phyloP scores from a whole-genome alignment of 176 grass and related monocot species.

The Aegilops sharonensis region DNA sequence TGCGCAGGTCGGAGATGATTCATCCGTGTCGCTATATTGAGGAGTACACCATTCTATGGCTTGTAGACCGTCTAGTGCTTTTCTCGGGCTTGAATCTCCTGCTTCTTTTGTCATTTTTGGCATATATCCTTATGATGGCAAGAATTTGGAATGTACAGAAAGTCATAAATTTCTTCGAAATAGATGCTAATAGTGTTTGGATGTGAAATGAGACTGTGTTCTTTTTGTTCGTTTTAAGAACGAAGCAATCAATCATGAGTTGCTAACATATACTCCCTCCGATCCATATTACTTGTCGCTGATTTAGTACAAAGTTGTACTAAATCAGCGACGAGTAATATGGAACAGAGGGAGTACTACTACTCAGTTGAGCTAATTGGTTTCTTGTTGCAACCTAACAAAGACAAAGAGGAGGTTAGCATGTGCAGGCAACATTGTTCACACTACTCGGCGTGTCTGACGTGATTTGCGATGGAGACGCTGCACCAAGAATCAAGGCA shows the following conservation, averaged over 20 bases:
- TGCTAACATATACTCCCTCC: conserved; percentile 14
- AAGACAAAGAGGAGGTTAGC: conserved; percentile 11
- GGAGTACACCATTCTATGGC: conserved; percentile 22
- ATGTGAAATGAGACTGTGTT: neutral
- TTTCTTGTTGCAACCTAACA: conserved; percentile 43
- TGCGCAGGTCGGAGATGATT: conserved; percentile 56
- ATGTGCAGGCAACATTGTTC: conserved; percentile 33
- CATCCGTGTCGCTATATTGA: conserved; percentile 50
- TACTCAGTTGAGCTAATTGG: conserved; percentile 15
- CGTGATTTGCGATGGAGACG: conserved; percentile 27
- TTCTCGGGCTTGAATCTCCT: conserved; percentile 28
- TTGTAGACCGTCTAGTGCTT: conserved; percentile 25
- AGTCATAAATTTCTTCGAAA: conserved; percentile 44
- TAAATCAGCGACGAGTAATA: too few relatives aligned
- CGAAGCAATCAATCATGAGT: conserved; percentile 46
- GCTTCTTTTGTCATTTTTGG: conserved; percentile 29
- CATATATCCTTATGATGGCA: conserved; percentile 36
- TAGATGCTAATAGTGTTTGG: conserved; percentile 33
- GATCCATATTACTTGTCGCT: too few relatives aligned
- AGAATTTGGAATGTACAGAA: conserved; percentile 61
- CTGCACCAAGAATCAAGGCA: conserved; percentile 26
- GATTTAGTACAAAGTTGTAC: too few relatives aligned
- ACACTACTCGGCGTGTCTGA: conserved; percentile 28
- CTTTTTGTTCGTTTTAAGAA: neutral
- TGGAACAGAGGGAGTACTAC: neutral